Base-by-base conservation (phyloP, 805 yeast genomes). In the Ogataea allantospora region DNA sequence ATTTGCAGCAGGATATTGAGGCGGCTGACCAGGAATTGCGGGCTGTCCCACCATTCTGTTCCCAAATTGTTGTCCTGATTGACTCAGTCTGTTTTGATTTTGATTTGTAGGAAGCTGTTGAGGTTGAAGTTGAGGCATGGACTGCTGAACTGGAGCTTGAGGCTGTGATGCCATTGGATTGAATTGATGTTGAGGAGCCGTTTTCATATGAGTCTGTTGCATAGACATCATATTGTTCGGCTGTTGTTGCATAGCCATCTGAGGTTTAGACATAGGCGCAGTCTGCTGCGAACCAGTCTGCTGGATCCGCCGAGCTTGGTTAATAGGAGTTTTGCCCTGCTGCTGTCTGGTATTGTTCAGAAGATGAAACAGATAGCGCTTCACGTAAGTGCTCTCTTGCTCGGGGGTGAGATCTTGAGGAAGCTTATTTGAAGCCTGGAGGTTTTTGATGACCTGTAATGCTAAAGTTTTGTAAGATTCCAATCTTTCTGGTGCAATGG, bases 391-490 rank as follows among this genome's bases (percentile, higher is more conserved):
- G 30, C 51, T 57, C 28, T 63, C 64, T 38, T 65, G 65, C 31
- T 61, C 66, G 1, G 52, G 61, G 2, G 64, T 51, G 21, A 64
- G 38, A 15, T 51, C 53, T 8, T 54, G 36, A 7, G 65, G 61
- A 10, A 63, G 41, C 30, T 60, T 55, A 23, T 65, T 65, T 6
- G 58, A 39, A 3, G 58, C 55, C 41, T 63, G 67, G 14, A 64
- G 50, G 30, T 57, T 61, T 33, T 56, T 56, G 15, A 63, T 59
- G 33, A 59, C 58, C 33, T 56, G 60, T 5, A 63, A 12, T 1
- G 67, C 68, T 44, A 64, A 67, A 21, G 50, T 51, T 46, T 54
- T 61, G 36, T 56, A 60, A 33, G 47, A 52, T 38, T 57, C 59
- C 25, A 57, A 38, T 41, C 48, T 58, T 40, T 53, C 62, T 26